phyloP scores from a whole-genome alignment of 345 rosid species.

The Euphorbia peplus region DNA sequence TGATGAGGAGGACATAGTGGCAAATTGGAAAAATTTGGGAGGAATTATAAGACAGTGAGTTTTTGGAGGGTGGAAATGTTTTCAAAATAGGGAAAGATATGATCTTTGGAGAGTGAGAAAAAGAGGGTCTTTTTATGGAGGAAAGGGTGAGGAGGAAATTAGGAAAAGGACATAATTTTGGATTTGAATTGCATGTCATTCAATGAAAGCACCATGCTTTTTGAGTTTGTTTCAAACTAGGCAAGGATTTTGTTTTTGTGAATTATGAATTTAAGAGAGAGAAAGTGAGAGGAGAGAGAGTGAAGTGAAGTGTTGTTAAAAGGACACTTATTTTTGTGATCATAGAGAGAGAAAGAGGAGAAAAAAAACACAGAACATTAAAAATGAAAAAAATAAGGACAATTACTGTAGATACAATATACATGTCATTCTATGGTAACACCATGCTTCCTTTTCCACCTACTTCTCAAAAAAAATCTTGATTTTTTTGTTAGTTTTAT shows the following conservation, averaged over 20 bases:
- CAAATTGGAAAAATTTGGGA: no score
- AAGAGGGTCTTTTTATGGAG: not conserved
- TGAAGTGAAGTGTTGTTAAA: constrained; percentile 30
- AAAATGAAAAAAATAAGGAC: constrained; percentile 17
- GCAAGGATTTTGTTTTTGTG: constrained; percentile 2
- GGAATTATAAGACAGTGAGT: no score
- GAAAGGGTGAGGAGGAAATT: not conserved
- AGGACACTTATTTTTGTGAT: constrained; percentile 27
- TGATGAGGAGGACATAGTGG: constrained; percentile 30
- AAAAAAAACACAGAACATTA: not conserved
- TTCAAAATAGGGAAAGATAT: no score
- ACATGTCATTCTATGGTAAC: constrained; percentile 30
- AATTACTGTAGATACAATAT: not conserved
- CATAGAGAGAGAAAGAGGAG: not conserved
- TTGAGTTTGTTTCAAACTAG: not conserved
- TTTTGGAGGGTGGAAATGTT: no score
- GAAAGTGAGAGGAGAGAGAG: not conserved
- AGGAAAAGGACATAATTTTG: no score
- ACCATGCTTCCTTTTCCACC: constrained; percentile 31
- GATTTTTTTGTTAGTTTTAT: not conserved
- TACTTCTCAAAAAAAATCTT: constrained; percentile 22
- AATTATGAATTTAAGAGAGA: not conserved
- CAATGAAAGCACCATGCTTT: no score
- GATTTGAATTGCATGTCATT: no score
- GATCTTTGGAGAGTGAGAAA: no score